phyloP scores from a whole-genome alignment of 306 rosid species.

The Mimosa bimucronata region DNA sequence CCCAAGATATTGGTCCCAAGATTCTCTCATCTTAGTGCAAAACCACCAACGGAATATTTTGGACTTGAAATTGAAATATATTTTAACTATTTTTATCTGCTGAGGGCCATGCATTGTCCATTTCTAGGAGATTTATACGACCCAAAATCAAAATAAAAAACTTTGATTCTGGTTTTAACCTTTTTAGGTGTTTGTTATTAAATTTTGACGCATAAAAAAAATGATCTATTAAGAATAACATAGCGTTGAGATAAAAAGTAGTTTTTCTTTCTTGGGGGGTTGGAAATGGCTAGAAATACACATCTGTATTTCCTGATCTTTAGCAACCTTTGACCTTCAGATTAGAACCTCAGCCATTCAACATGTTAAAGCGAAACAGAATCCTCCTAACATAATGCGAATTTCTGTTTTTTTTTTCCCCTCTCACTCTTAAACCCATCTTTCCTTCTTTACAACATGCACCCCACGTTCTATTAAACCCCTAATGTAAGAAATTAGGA shows the following conservation, averaged over 20 bases:
- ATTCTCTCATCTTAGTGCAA: constrained; percentile 16
- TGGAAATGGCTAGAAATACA: constrained; percentile 38
- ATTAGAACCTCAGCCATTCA: constrained; percentile 63
- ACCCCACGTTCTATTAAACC: constrained; percentile 75
- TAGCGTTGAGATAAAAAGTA: neutral
- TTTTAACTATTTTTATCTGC: neutral
- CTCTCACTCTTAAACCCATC: constrained; percentile 41
- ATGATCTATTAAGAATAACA: neutral
- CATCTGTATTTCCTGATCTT: constrained; percentile 47
- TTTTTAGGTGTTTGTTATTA: neutral
- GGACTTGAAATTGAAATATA: constrained; percentile 1
- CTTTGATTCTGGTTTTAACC: too few species aligned
- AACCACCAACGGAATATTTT: constrained; percentile 9
- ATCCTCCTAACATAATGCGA: constrained; percentile 24
- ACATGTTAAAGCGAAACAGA: constrained; percentile 15
- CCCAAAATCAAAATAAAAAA: neutral
- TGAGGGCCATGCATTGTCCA: constrained; percentile 23
- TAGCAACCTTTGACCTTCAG: constrained; percentile 63
- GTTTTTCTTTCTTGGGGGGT: neutral
- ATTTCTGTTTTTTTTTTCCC: constrained; percentile 7
- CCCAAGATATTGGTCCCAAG: neutral
- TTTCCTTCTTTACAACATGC: constrained; percentile 58
- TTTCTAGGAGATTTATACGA: neutral
- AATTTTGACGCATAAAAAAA: neutral
- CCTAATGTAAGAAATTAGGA: constrained; percentile 35